Evolutionary conservation across 495 filamentous ascomycete genomes (phyloP), one percentile per base, ranked within the genome.

Genomic region (Podospora appendiculata): DNA sequence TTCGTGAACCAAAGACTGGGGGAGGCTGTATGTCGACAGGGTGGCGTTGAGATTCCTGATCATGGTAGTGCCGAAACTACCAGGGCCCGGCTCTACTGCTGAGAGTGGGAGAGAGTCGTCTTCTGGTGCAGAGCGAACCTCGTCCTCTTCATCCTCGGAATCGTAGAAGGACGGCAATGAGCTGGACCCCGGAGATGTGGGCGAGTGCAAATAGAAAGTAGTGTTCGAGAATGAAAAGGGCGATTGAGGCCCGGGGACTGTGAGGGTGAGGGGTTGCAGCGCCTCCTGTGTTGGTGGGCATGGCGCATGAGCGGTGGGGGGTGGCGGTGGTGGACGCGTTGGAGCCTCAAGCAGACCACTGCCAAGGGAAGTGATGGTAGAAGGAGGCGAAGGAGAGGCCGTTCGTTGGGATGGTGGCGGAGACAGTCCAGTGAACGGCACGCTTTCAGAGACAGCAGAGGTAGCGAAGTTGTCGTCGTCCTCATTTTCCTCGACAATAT

Each of bases 381-480:
- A 46, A 44, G 41, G 36, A 11, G 45, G 55, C 1, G 62, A 56
- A 16, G 70, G 63, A 2, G 71, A 68, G 16, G 59, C 13, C 1
- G 63, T 61, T 4, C 71, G 68, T 45, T 64, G 70, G 9, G 67
- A 64, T 3, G 77, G 76, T 16, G 77, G 75, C 11, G 77, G 75
- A 6, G 75, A 79, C 14, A 79, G 63, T 32, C 64, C 65, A 6
- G 72, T 75, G 54, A 70, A 71, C 6, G 62, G 58, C 32, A 70
- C 57, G 34, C 50, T 65, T 47, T 74, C 75, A 14, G 71, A 71
- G 32, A 65, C 61, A n/a, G 71, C 68, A 2, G 72, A 69, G 8
- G 70, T 76, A 18, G 75, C 78, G 47, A 79, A 79, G 60, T 78
- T 78, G 50, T 78, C 76, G 45, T 79, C 77, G 46, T 81, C 77